A percentile compares a stretch with the other conserved stretches of the same genome.
These are phyloP conservation scores for Yarrowia phangngaensis DNA, from an alignment of 805 yeast genomes.

Conservation along the genomic window DNA sequence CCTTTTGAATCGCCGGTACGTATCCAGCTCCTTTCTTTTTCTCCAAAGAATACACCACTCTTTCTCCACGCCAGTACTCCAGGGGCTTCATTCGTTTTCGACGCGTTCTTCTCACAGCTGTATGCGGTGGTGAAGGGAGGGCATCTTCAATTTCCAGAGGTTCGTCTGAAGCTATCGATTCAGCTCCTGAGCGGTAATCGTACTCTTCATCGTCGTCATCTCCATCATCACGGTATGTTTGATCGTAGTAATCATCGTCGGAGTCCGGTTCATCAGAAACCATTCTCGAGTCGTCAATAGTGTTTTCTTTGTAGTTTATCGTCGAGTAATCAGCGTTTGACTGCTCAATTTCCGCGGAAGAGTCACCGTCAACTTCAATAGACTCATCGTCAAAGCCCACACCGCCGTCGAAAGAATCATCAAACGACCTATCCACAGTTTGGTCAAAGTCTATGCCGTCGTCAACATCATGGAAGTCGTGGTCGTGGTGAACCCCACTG, in stretches of 20 bases:
- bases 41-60: slow-evolving; percentile 52
- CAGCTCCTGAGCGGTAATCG: slow-evolving; percentile 1
- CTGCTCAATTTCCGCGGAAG: no score
- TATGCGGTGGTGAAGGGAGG: slow-evolving; percentile 9
- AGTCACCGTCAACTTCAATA: no score
- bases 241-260: slow-evolving; percentile 1
- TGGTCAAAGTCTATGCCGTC: no score
- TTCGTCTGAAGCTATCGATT: neutral
- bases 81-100: slow-evolving; percentile 66
- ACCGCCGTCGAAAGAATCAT: neutral
- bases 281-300: neutral
- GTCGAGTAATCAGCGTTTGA: neutral
- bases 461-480: neutral
- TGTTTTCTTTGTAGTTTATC: slow-evolving; percentile 8
- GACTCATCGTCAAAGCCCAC: no score
- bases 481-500: neutral
- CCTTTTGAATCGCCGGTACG: slow-evolving; percentile 3
- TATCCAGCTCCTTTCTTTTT: slow-evolving; percentile 15
- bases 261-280: slow-evolving; percentile 2
- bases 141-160: no score
- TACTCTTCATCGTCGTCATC: slow-evolving; percentile 9
- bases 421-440: no score
- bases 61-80: slow-evolving; percentile 82
- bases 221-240: neutral
- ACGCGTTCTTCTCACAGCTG: slow-evolving; percentile 50